Evolutionary conservation across 2,329 filamentous ascomycete species (phyloP).

Genomic region (Aureobasidium lini): DNA sequence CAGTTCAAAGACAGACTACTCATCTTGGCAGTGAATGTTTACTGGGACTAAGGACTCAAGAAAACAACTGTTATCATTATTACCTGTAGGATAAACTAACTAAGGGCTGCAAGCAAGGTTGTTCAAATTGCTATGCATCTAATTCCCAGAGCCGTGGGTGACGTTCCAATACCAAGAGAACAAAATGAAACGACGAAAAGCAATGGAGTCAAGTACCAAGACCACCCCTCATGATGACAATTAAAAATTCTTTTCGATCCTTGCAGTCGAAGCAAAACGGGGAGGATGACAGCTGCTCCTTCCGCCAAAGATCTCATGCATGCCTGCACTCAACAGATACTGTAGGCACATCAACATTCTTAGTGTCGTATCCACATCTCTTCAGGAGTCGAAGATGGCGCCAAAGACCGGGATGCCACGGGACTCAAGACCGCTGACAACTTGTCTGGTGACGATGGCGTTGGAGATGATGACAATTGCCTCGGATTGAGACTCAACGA

Average conservation of each 20-base stretch:
- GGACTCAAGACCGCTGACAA: slow-evolving; percentile 62
- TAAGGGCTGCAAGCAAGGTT: slow-evolving; percentile 6
- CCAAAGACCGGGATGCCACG: slow-evolving; percentile 62
- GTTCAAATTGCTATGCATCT: background rate
- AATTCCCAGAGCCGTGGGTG: background rate
- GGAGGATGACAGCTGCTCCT: background rate
- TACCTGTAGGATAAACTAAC: background rate
- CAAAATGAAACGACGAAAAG: background rate
- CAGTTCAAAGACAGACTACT: background rate
- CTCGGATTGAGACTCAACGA: slow-evolving; percentile 45
- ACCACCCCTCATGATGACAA: background rate
- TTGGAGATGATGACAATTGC: slow-evolving; percentile 70
- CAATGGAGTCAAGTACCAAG: background rate
- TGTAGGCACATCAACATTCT: too few species aligned
- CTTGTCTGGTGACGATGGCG: slow-evolving; percentile 56
- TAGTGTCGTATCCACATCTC: background rate
- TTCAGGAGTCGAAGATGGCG: slow-evolving; percentile 63
- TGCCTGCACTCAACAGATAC: background rate
- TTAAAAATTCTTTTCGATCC: background rate
- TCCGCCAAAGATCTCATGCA: background rate
- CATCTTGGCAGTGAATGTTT: background rate
- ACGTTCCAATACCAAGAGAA: background rate
- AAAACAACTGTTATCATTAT: background rate
- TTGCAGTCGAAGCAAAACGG: background rate
- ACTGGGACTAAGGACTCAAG: background rate